phyloP scores from a whole-genome alignment of 2,329 filamentous ascomycete species.

The Pseudomassariella vexata region DNA sequence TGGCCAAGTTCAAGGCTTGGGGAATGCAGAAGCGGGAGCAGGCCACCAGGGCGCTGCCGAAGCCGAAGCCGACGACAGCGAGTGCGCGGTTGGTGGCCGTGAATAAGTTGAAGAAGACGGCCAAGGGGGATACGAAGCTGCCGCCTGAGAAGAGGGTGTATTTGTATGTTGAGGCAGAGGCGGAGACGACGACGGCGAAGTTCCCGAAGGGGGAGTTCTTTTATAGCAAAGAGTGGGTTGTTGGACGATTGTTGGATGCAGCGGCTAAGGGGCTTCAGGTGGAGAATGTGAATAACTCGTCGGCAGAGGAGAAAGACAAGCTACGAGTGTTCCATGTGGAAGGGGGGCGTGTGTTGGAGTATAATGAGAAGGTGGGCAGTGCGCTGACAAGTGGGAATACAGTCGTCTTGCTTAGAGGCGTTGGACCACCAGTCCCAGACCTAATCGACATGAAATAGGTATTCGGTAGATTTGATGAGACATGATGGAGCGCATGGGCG shows the following conservation, averaged over 20 bases:
- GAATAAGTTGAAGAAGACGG: slow-evolving; percentile 75
- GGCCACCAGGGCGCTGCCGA: slow-evolving; percentile 52
- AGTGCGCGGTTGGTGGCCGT: slow-evolving; percentile 63
- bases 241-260: slow-evolving; percentile 74
- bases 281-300: slow-evolving; percentile 77
- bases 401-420: slow-evolving; percentile 78
- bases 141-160: slow-evolving; percentile 82
- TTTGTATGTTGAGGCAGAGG: slow-evolving; percentile 82
- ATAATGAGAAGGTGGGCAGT: slow-evolving; percentile 75
- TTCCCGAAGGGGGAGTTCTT: slow-evolving; percentile 77
- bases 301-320: slow-evolving; percentile 69
- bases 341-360: slow-evolving; percentile 78
- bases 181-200: slow-evolving; percentile 77
- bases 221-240: slow-evolving; percentile 80
- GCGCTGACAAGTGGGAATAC: slow-evolving; percentile 78
- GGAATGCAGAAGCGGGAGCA: slow-evolving; percentile 66
- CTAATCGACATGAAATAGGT: slow-evolving; percentile 51
- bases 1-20: slow-evolving; percentile 76
- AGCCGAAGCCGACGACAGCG: slow-evolving; percentile 56
- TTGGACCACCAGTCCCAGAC: slow-evolving; percentile 73
- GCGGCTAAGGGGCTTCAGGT: slow-evolving; percentile 74
- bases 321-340: slow-evolving; percentile 91
- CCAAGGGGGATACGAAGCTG: slow-evolving; percentile 84
- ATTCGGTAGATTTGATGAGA: slow-evolving; percentile 4
- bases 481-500: slow-evolving; percentile 11